A percentile compares a stretch with the other conserved stretches of the same genome.
These are phyloP conservation scores for Lactifluus volemus DNA, from an alignment of 768 basidiomycete species.

Conservation along the genomic window DNA sequence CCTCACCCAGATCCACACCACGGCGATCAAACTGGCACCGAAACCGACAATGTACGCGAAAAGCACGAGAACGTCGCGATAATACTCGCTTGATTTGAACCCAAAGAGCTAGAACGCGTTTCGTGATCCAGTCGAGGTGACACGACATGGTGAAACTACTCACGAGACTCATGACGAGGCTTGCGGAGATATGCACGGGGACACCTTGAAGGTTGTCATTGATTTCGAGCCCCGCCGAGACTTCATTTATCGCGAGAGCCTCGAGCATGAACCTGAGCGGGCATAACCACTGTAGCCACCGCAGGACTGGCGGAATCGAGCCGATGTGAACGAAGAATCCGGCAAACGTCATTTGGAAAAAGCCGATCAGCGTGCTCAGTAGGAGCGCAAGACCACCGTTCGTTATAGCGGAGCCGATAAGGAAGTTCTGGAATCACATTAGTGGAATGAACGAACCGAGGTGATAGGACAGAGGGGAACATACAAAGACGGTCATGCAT, in stretches of 20 bases:
- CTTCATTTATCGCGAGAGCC: conserved; percentile 87
- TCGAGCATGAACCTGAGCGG: conserved; percentile 79
- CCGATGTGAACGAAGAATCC: conserved; percentile 89
- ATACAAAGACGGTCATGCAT: conserved; percentile 77
- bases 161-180: conserved; percentile 79
- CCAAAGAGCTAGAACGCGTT: conserved; percentile 62
- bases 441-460: not conserved
- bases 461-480: not conserved
- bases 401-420: conserved; percentile 73
- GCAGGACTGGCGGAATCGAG: conserved; percentile 79
- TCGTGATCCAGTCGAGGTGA: not conserved
- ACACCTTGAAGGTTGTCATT: conserved; percentile 72
- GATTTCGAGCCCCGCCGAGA: conserved; percentile 81
- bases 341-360: conserved; percentile 82
- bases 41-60: conserved; percentile 84
- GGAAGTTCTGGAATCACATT: conserved; percentile 60
- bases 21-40: conserved; percentile 55
- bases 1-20: conserved; percentile 70
- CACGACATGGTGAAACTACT: conserved; percentile 22
- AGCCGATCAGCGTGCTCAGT: conserved; percentile 62
- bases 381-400: conserved; percentile 91
- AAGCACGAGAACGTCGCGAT: conserved; percentile 79
- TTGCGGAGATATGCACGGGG: conserved; percentile 70
- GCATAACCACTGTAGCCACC: conserved; percentile 91
- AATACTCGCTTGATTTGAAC: conserved; percentile 74